Base-by-base conservation (phyloP, 1,284 basidiomycete genomes). In the Ceratorhiza oryzae-sativae region DNA sequence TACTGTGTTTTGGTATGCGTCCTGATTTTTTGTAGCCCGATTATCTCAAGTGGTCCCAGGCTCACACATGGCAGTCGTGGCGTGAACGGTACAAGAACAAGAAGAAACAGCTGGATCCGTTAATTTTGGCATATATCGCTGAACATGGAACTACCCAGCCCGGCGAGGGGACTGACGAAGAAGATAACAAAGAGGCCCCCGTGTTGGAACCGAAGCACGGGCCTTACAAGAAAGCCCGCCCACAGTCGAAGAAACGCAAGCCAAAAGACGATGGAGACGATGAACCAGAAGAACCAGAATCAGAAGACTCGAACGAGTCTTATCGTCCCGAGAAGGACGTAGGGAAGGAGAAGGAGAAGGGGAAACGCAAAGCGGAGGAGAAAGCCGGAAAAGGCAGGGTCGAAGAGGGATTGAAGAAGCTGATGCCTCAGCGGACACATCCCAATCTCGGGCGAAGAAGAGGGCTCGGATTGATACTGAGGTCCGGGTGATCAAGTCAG, bases 41-140 rank as follows among this genome's bases (percentile, higher is more conserved):
- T 25, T 42, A 55, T 18, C 23, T 5, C 3, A 34, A n/a, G 20
- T 67, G 63, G 63, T 36, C 63, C 1, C n/a, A 41, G 13, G 36
- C 49, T 9, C 63, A 67, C 25, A 67, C 63, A n/a, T 67, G 63
- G 63, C 48, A 53, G 12, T 67, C 63, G n/a, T 67, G 63, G 63
- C 63, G 63, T n/a, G 63, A 67, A 34, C 27, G 48, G 23, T 67
- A 67, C 63, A 53, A 67, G 63, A 67, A 36, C 3, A 67, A 55
- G 32, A 63, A 42, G 23, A 34, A 30, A 8, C 45, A 49, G 25
- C 46, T 63, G 18, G 61, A 63, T 20, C 61, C 61, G 4, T 32
- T 63, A 6, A 63, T 63, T 25, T 23, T n/a, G 25, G 45, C 42
- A 10, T 32, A 48, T 27, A 27, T 63, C 18, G 61, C 25, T 20